These are phyloP conservation scores for Calonectria pauciramosa DNA, from an alignment of 2,329 filamentous ascomycete species.

Conservation along the genomic window DNA sequence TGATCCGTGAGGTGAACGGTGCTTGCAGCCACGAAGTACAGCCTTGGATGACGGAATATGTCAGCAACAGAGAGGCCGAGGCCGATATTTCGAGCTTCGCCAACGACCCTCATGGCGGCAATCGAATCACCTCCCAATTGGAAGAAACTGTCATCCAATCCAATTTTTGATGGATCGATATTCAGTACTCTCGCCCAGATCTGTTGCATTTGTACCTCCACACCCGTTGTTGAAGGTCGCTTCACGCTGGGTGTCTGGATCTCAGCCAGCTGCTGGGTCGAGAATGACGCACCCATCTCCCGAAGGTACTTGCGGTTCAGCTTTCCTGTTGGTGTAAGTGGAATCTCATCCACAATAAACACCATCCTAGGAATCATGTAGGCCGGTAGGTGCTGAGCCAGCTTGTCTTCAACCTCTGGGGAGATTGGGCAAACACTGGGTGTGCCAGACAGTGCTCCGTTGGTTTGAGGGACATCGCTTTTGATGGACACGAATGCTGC, in stretches of 20 bases:
- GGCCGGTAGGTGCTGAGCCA: slow-evolving; percentile 20
- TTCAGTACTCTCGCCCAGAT: slow-evolving; percentile 55
- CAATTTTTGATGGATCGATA: slow-evolving; percentile 42
- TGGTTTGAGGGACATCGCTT: background rate
- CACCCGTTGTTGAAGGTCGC: background rate
- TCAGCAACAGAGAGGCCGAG: slow-evolving; percentile 26
- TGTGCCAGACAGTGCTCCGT: background rate
- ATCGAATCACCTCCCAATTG: slow-evolving; percentile 65
- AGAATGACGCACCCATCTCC: slow-evolving; percentile 22
- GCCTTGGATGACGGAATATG: slow-evolving; percentile 20
- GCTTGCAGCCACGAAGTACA: too few species aligned
- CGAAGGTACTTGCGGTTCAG: slow-evolving; percentile 30
- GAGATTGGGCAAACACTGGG: background rate
- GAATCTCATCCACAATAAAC: slow-evolving; percentile 27
- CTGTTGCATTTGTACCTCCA: slow-evolving; percentile 43
- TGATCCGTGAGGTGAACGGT: too few species aligned
- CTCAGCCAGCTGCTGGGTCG: slow-evolving; percentile 56
- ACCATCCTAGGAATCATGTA: slow-evolving; percentile 38
- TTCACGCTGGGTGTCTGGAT: background rate
- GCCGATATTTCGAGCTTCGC: slow-evolving; percentile 15
- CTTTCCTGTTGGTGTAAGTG: slow-evolving; percentile 33
- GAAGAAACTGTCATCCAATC: slow-evolving; percentile 63
- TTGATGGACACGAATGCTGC: background rate
- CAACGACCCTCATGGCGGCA: slow-evolving; percentile 61
- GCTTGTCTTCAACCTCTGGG: background rate